Evolutionary conservation across 1,139 yeast genomes (phyloP).

Genomic region (Geotrichum bryndzae): DNA sequence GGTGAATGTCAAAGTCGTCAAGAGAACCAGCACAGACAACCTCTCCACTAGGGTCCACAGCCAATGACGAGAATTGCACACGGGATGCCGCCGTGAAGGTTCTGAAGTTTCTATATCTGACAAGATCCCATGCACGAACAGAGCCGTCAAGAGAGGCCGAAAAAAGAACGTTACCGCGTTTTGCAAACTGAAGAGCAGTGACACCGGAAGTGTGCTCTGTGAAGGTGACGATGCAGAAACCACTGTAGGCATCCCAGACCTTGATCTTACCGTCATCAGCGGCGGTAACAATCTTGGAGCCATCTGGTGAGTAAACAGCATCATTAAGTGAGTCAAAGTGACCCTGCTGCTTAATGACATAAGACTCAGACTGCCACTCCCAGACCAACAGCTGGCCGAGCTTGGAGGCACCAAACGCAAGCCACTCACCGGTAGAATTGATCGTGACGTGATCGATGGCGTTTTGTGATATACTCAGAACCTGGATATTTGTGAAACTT

Average conservation of each 20-base stretch:
- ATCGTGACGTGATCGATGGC: constrained; percentile 77
- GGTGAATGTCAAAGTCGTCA: constrained; percentile 83
- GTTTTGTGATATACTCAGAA: constrained; percentile 86
- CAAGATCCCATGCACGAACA: constrained; percentile 92
- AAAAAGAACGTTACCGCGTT: constrained; percentile 81
- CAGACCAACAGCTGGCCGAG: constrained; percentile 92
- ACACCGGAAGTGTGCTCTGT: constrained; percentile 87
- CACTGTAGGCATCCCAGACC: constrained; percentile 91
- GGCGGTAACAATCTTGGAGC: constrained; percentile 85
- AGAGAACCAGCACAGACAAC: constrained; percentile 92
- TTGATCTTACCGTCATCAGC: constrained; percentile 96
- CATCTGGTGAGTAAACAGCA: constrained; percentile 88
- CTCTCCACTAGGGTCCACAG: constrained; percentile 97
- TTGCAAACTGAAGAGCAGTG: constrained; percentile 81
- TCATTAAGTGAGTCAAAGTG: constrained; percentile 89
- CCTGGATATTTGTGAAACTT: constrained; percentile 70
- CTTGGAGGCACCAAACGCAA: constrained; percentile 87
- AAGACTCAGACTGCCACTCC: constrained; percentile 98
- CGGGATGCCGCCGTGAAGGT: constrained; percentile 89
- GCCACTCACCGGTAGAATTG: constrained; percentile 89
- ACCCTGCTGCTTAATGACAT: constrained; percentile 91
- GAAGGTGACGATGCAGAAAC: constrained; percentile 88
- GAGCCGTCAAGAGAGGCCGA: constrained; percentile 95
- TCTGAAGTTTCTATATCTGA: constrained; percentile 88
- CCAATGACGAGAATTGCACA: constrained; percentile 79